Conservation (phyloP, 257 asterid genomes). For the Cynanchum wilfordii region DNA sequence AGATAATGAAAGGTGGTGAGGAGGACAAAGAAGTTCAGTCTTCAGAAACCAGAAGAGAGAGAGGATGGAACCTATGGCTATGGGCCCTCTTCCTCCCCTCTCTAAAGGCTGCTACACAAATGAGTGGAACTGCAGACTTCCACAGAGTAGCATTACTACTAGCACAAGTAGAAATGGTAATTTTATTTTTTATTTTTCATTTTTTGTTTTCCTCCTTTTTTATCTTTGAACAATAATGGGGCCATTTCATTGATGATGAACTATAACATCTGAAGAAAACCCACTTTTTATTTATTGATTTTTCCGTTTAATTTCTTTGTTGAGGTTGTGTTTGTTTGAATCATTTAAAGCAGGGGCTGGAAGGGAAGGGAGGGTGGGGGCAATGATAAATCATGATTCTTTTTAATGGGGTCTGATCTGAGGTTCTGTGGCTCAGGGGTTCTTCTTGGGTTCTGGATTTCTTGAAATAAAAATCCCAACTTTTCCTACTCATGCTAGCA, state of each 20-base stretch:
- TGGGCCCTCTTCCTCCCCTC: constrained; percentile 22
- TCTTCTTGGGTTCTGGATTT: constrained; percentile 53
- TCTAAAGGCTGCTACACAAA: constrained; percentile 72
- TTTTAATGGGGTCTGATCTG: constrained; percentile 37
- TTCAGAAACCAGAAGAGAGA: constrained; percentile 5
- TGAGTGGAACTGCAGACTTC: constrained; percentile 68
- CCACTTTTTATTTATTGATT: constrained; percentile 11
- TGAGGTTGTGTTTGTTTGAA: constrained; percentile 7
- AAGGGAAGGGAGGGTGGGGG: not conserved
- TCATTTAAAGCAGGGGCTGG: not conserved
- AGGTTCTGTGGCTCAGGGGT: constrained; percentile 45
- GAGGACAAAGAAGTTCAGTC: constrained; percentile 21
- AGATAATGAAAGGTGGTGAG: constrained; percentile 25
- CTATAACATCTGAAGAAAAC: constrained; percentile 27
- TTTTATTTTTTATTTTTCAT: constrained; percentile 13
- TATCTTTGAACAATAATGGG: constrained; percentile 34
- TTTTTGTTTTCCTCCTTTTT: too few species aligned
- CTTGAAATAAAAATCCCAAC: constrained; percentile 38
- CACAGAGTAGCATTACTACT: constrained; percentile 27
- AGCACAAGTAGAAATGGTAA: constrained; percentile 9
- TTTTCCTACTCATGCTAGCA: constrained; percentile 39
- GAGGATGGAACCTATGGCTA: constrained; percentile 27
- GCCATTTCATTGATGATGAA: constrained; percentile 28
- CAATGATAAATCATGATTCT: constrained; percentile 39
- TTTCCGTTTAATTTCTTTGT: constrained; percentile 20